Base-by-base conservation (phyloP, 305 asterid genomes). In the Fraxinus angustifolia region DNA sequence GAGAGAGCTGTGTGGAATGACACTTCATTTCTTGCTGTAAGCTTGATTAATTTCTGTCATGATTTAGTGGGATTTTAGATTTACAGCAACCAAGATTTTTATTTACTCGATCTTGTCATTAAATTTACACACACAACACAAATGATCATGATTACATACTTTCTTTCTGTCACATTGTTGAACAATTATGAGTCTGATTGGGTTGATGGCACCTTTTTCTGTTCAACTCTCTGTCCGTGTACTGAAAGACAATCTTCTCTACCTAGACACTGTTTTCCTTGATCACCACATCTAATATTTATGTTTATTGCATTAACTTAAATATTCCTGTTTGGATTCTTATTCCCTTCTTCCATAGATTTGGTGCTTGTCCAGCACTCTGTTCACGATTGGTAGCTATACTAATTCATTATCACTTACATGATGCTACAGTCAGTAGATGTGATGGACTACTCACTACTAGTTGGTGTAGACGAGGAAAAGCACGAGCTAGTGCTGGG, bases 1-100 rank as follows among this genome's bases (percentile, higher is more conserved):
- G 95, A 89, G 88, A 91, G 98, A 89, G 97, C 98, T 81, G 93
- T 91, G 80, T 94, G 97, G 98, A 94, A 94, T 50, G 96, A 94
- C 88, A 94, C 98, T 80, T 85, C 95, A 50, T 93, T 94, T 90
- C 97, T 94, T 79, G 97, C 94, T 31, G 97, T 94, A 90, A 94
- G 93, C 7, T 85, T 31, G 48, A 83, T 38, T 70, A 6, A 53
- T 42, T 78, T 82, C 71, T 68, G 74, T 30, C 38, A 68, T 26
- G 73, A 67, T 28, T 60, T 60, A 38, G 81, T 6, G 62, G 79
- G 23, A 28, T 19, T 3, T 21, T 67, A 28, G 17, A 28, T 26
- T 28, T 67, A 3, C 36, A 8, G 35, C 16, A 67, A 28, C 73
- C 73, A 67, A 26, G 36, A 65, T 26, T 28, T 68, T 26, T 10